These are phyloP conservation scores for Talaromyces sp. DNA, from an alignment of 2,329 filamentous ascomycete genomes.

Conservation along the genomic window DNA sequence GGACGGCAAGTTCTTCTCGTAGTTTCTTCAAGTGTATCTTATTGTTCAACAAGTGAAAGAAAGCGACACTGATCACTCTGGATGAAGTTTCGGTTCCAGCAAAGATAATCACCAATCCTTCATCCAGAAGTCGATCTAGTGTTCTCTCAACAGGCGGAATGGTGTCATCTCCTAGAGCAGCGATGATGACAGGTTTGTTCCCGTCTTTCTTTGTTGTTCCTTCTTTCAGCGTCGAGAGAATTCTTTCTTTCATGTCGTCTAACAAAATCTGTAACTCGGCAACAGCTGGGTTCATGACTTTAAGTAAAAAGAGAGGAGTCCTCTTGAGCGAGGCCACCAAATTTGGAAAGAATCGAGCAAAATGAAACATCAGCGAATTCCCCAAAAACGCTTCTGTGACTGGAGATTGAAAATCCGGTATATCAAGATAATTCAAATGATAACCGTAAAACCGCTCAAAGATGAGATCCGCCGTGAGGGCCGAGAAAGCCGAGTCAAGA, in stretches of 20 bases:
- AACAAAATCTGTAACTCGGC: not conserved
- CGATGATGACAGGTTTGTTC: not conserved
- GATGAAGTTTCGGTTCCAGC: not conserved
- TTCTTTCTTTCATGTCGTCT: not conserved
- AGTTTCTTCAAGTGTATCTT: not conserved
- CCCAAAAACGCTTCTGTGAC: not conserved
- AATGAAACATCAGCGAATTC: not conserved
- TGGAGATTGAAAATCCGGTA: not conserved
- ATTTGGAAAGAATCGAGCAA: not conserved
- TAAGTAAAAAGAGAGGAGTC: not conserved
- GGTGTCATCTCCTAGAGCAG: not conserved
- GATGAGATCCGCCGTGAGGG: not conserved
- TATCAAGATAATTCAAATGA: not conserved
- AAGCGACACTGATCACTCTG: not conserved
- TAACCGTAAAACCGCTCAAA: not conserved
- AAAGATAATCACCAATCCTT: not conserved
- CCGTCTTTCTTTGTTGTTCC: not conserved
- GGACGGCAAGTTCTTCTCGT: not conserved
- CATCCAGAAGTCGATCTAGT: not conserved
- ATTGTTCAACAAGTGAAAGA: not conserved
- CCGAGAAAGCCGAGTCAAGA: slow-evolving; percentile 2
- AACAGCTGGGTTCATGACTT: not conserved
- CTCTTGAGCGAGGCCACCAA: not conserved
- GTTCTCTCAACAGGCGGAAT: not conserved
- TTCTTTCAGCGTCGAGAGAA: not conserved